These are phyloP conservation scores for Sporothrix protearum DNA, from an alignment of 2,329 filamentous ascomycete genomes.

Conservation along the genomic window DNA sequence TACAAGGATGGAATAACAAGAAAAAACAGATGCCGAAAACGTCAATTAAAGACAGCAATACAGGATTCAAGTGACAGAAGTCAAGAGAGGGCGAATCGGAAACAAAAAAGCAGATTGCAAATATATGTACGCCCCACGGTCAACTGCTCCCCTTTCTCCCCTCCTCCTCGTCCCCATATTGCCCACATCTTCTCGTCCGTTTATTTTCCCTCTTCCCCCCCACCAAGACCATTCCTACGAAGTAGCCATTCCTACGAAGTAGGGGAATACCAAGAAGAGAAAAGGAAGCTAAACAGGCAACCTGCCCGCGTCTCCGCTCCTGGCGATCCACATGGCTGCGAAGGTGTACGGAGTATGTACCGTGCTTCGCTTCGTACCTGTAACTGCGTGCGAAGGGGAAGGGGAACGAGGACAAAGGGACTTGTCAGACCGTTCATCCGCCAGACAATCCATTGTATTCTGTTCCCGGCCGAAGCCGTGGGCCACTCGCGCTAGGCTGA, in stretches of 20 bases:
- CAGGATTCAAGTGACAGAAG: not conserved
- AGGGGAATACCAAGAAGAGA: not conserved
- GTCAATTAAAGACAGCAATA: no score
- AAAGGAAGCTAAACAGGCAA: not conserved
- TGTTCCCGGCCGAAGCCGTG: conserved; percentile 3
- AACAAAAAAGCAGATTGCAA: not conserved
- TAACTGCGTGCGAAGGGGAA: not conserved
- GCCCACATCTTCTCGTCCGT: not conserved
- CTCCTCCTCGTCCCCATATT: not conserved
- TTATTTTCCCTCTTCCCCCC: not conserved
- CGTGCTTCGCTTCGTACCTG: not conserved
- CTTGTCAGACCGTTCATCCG: not conserved
- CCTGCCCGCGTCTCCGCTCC: conserved; percentile 7
- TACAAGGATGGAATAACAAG: not conserved
- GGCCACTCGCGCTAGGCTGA: not conserved
- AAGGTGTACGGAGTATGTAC: not conserved
- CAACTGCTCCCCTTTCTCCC: not conserved
- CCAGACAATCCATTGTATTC: not conserved
- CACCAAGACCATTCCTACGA: not conserved
- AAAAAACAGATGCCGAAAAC: no score
- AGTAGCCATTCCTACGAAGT: no score
- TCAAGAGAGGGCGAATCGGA: not conserved
- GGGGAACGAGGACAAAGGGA: not conserved
- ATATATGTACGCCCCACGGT: not conserved
- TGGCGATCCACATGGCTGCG: not conserved